A percentile compares a stretch with the other conserved stretches of the same genome.
Evolutionary conservation across 2,329 filamentous ascomycete species (phyloP).

Genomic region (Claviceps purpurea): DNA sequence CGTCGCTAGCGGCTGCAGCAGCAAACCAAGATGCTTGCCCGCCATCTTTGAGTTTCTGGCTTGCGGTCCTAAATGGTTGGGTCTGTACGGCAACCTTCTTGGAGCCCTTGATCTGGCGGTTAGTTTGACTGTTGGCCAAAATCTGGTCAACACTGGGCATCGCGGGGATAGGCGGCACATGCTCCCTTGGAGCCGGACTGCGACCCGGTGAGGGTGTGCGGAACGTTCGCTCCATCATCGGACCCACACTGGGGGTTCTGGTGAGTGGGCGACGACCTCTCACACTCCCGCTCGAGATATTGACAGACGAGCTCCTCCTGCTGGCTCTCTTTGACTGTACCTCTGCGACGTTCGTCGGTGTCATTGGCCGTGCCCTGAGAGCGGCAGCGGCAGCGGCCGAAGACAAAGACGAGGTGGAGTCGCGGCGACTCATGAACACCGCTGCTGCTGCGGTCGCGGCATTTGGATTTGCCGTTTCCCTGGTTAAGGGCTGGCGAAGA

Average conservation of each 20-base stretch:
- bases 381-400: conserved; percentile 79
- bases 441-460: conserved; percentile 70
- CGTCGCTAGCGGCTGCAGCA: conserved; percentile 28
- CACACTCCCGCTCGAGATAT: conserved; percentile 46
- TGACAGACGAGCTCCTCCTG: conserved; percentile 57
- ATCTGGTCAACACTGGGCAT: conserved; percentile 41
- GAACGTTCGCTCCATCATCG: conserved; percentile 84
- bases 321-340: conserved; percentile 79
- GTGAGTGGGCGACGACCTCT: conserved; percentile 34
- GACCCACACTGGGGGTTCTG: conserved; percentile 56
- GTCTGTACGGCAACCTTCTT: conserved; percentile 30
- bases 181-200: conserved; percentile 26
- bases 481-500: conserved; percentile 42
- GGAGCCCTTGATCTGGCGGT: conserved; percentile 16
- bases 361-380: conserved; percentile 61
- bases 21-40: conserved; percentile 36
- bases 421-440: conserved; percentile 56
- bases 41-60: conserved; percentile 33
- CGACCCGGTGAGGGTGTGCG: conserved; percentile 54
- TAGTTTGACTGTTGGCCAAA: conserved; percentile 12
- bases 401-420: conserved; percentile 55
- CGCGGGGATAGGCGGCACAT: conserved; percentile 60
- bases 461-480: conserved; percentile 52
- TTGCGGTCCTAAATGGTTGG: conserved; percentile 39
- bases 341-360: conserved; percentile 66